Evolutionary conservation across 331 rosid species (phyloP), one percentile per base, ranked within the genome.

Genomic region (Pyrus hybrid): DNA sequence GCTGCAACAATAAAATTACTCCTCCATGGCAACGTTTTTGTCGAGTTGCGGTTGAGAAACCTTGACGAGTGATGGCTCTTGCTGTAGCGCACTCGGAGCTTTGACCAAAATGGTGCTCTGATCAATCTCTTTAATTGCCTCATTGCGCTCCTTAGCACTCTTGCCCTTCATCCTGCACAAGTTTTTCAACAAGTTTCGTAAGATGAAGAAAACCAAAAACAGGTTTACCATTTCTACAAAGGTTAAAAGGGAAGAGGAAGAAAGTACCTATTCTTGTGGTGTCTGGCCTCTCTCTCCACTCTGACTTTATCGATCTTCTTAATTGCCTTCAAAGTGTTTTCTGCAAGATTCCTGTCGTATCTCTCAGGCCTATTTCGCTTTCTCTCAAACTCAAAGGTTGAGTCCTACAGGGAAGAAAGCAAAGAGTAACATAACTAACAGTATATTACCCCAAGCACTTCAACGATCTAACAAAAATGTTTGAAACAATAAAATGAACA

Each of bases 361-460:
- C 88, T 86, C 85, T 91, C 91, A 0, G 96, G 96, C 80, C 93
- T 87, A 76, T 89, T 91, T 16, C 95, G 83, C 85, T 86, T 89
- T 79, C 97, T 87, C 93, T 93, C 97, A 81, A 91, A 91, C 83
- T 93, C 97, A 51, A 91, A 91, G 73, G 98, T 88, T 4, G 96
- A 77, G 57, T 93, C 94, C 97, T 92, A 47, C 49, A 77, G 57
- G 57, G 43, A 64, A 26, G 68, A 76, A 13, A 26, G 57, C 7
- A 43, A 26, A 32, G 30, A 35, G 23, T 17, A 25, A 56, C 17
- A 14, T 14, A 7, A 63, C 43, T 29, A 29, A 2, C 7, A 63
- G 37, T n/a, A 63, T 63, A 23, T 63, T 14, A 18, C 41, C 37
- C 41, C 68, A 17, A 29, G 43, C 45, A 14, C 10, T 30, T 30